These are phyloP conservation scores for Malus sieversii DNA, from an alignment of 306 rosid species.

Conservation along the genomic window DNA sequence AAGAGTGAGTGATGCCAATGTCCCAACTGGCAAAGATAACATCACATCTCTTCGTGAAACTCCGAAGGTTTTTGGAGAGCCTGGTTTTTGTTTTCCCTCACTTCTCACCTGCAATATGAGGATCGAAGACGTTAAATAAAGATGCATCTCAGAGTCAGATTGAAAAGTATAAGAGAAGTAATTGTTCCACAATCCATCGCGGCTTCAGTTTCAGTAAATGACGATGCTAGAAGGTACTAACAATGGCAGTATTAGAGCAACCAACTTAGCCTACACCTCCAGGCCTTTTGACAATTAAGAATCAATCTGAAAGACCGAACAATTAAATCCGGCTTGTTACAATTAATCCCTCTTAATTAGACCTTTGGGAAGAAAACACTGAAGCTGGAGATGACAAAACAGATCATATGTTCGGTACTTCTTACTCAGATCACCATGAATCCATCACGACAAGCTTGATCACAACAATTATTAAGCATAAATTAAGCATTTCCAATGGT, in stretches of 20 bases:
- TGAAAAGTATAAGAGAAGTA: background rate
- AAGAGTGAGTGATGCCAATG: conserved; percentile 1
- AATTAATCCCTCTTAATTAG: background rate
- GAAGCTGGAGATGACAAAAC: background rate
- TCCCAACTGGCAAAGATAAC: conserved; percentile 11
- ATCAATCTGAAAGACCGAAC: background rate
- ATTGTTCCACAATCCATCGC: background rate
- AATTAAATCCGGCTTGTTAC: background rate
- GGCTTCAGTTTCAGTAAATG: background rate
- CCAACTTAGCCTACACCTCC: background rate
- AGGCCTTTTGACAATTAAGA: background rate
- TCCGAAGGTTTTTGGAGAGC: background rate
- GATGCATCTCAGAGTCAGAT: background rate
- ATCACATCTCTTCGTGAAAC: conserved; percentile 24
- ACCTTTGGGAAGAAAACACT: background rate
- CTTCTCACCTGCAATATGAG: conserved; percentile 13
- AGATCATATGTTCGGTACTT: background rate
- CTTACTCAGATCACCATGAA: background rate
- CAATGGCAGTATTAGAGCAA: background rate
- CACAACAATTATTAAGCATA: background rate
- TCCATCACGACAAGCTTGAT: background rate
- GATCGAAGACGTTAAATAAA: background rate
- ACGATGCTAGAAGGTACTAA: background rate
- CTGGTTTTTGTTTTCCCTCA: background rate
- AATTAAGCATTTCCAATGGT: background rate